phyloP scores from a whole-genome alignment of 2,329 filamentous ascomycete species.

The Fusarium anthophilum region DNA sequence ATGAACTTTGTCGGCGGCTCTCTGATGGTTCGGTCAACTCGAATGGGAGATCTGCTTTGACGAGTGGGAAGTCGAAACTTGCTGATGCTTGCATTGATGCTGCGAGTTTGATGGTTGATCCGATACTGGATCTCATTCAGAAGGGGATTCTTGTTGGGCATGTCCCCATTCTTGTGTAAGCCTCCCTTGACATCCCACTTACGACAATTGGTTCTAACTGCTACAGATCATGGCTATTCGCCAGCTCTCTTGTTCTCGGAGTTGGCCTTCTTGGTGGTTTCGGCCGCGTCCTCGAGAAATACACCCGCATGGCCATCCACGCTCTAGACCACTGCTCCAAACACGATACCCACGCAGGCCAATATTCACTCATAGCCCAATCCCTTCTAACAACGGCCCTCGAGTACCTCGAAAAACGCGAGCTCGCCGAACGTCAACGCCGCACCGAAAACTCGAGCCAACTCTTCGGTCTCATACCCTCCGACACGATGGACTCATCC shows the following conservation, averaged over 20 bases:
- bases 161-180: slow-evolving; percentile 62
- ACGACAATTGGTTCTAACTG: neutral
- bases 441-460: slow-evolving; percentile 62
- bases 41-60: slow-evolving; percentile 31
- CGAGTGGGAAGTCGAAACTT: slow-evolving; percentile 58
- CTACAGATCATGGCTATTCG: slow-evolving; percentile 62
- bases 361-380: slow-evolving; percentile 64
- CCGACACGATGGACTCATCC: slow-evolving; percentile 18
- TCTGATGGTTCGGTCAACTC: slow-evolving; percentile 45
- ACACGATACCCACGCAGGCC: slow-evolving; percentile 59
- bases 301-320: slow-evolving; percentile 57
- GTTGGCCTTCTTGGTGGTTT: slow-evolving; percentile 62
- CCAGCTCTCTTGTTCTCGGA: slow-evolving; percentile 61
- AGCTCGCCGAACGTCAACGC: slow-evolving; percentile 56
- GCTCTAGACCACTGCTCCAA: slow-evolving; percentile 60
- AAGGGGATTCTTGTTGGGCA: slow-evolving; percentile 54
- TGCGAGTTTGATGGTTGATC: slow-evolving; percentile 63
- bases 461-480: slow-evolving; percentile 60
- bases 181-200: neutral
- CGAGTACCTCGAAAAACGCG: slow-evolving; percentile 58
- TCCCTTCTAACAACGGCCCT: slow-evolving; percentile 58
- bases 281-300: slow-evolving; percentile 61
- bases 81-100: slow-evolving; percentile 66
- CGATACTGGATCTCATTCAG: slow-evolving; percentile 56
- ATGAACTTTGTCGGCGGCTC: slow-evolving; percentile 59